These are phyloP conservation scores for Phytophthora rubi DNA, from an alignment of 352 stramenopile genomes.

Conservation along the genomic window DNA sequence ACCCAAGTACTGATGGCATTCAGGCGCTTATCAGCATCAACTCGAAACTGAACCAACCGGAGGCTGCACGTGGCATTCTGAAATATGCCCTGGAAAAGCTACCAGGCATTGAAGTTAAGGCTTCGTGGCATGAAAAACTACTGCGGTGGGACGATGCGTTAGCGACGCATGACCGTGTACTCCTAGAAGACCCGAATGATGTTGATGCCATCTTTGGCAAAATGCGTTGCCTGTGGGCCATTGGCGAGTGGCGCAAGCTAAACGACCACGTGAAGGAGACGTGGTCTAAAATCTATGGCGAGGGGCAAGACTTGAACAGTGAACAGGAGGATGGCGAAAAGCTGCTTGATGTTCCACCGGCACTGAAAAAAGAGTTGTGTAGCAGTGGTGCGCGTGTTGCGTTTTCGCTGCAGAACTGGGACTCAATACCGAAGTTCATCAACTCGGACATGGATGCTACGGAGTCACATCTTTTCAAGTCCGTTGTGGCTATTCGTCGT, in stretches of 20 bases:
- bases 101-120: slow-evolving; percentile 88
- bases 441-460: slow-evolving; percentile 90
- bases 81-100: slow-evolving; percentile 91
- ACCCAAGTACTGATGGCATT: slow-evolving; percentile 92
- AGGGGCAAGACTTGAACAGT: slow-evolving; percentile 48
- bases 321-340: slow-evolving; percentile 54
- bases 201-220: slow-evolving; percentile 98
- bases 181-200: slow-evolving; percentile 78
- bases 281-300: slow-evolving; percentile 87
- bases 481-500: slow-evolving; percentile 95
- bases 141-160: slow-evolving; percentile 98
- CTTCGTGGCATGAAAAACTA: slow-evolving; percentile 99
- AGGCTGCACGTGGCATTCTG: slow-evolving; percentile 98
- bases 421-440: slow-evolving; percentile 84
- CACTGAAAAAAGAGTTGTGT: slow-evolving; percentile 86
- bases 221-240: slow-evolving; percentile 98
- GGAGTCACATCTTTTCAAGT: slow-evolving; percentile 83
- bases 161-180: slow-evolving; percentile 91
- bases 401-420: slow-evolving; percentile 88
- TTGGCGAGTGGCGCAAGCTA: slow-evolving; percentile 97
- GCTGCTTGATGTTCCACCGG: slow-evolving; percentile 78
- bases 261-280: slow-evolving; percentile 93
- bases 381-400: slow-evolving; percentile 82
- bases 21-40: slow-evolving; percentile 99
- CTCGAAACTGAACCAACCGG: slow-evolving; percentile 95